Base-by-base conservation (phyloP, 768 basidiomycete species). In the Calocera viscosa region DNA sequence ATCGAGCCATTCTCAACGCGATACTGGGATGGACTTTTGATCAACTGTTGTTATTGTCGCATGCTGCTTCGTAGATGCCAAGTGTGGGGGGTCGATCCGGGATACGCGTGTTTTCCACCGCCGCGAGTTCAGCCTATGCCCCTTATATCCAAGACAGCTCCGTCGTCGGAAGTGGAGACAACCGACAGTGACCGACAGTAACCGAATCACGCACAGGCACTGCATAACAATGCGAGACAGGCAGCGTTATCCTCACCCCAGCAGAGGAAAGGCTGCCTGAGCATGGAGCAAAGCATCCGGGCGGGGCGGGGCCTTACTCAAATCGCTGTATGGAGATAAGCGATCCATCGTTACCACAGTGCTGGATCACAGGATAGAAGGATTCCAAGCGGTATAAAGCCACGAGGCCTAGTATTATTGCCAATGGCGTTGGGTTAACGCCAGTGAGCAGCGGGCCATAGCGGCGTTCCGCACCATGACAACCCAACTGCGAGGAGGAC, bases 311-410 rank as follows among this genome's bases (percentile, higher is more conserved):
- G 30, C 24, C 26, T 5, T 32, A 32, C 22, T 60, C 53, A 28
- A 5, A 16, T 60, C 30, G 53, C 19, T 10, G 14, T 5, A 60
- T 60, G 14, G 53, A 60, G 53, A 60, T 60, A 60, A 60, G 53
- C 53, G 53, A 32, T 14, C 53, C 53, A 60, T 60, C 53, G 30
- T 28, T 60, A 28, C 53, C 53, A 60, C 30, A 60, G 53, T 60
- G 24, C 53, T 60, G 53, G 53, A 5, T 30, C 53, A 60, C 24
- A 10, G 53, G 30, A 60, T 16, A 60, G 10, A 60, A 10, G 53
- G 53, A 60, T 60, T 60, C 7, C 22, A 10, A 22, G 26, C 53
- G 53, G 53, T 5, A 19, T 10, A 10, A 2, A 26, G 53, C 53
- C 53, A 60, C 30, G 53, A 60, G 53, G 53, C 14, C 30, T 26